Conservation (phyloP, 2,329 filamentous ascomycete species). For the Curvularia hawaiiensis region DNA sequence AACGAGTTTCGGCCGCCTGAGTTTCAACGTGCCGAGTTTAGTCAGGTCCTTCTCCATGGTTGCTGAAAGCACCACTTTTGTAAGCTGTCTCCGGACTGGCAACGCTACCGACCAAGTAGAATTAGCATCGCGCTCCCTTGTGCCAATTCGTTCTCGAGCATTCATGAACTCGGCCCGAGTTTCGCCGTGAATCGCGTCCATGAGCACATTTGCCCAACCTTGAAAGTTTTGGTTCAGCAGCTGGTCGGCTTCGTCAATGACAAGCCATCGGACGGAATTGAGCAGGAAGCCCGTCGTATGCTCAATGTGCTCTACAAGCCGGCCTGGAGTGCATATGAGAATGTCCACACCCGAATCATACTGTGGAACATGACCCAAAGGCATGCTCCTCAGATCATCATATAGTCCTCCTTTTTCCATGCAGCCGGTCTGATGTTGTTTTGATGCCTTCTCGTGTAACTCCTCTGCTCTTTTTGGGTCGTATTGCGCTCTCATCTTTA, state of each 20-base stretch:
- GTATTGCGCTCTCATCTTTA: slow-evolving; percentile 64
- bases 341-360: slow-evolving; percentile 80
- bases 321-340: slow-evolving; percentile 87
- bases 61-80: slow-evolving; percentile 87
- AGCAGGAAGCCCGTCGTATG: slow-evolving; percentile 83
- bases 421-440: slow-evolving; percentile 38
- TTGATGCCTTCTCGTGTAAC: slow-evolving; percentile 50
- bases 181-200: slow-evolving; percentile 62
- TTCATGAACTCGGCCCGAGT: slow-evolving; percentile 52
- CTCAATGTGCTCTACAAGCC: slow-evolving; percentile 88
- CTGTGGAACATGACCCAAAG: slow-evolving; percentile 67
- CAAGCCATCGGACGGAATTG: slow-evolving; percentile 80
- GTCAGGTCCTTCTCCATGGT: slow-evolving; percentile 89
- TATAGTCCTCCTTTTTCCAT: slow-evolving; percentile 47
- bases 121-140: slow-evolving; percentile 44
- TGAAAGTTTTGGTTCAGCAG: slow-evolving; percentile 91
- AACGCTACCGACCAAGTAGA: slow-evolving; percentile 41
- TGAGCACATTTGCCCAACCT: slow-evolving; percentile 80
- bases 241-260: slow-evolving; percentile 94
- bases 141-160: slow-evolving; percentile 59
- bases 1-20: slow-evolving; percentile 76
- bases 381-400: slow-evolving; percentile 46
- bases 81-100: slow-evolving; percentile 55
- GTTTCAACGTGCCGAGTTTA: slow-evolving; percentile 73
- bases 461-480: slow-evolving; percentile 65